Percentiles rank a stretch among this genome's conserved stretches.
Conservation (phyloP, 1,284 basidiomycete species). For the Trichosporon sp. region DNA sequence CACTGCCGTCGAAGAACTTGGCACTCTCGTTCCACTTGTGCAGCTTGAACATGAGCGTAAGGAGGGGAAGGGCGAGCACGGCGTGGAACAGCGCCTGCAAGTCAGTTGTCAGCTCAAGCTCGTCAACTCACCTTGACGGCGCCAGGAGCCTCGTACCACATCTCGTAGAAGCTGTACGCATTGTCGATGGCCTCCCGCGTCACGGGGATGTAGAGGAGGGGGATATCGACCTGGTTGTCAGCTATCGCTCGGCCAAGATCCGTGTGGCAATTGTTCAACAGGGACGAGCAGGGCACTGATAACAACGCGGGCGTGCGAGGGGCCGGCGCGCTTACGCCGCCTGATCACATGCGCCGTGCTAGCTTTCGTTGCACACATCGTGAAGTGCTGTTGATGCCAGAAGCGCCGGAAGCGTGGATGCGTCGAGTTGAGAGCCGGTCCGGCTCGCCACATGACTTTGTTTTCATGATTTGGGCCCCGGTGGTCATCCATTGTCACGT, state of each 20-base stretch:
- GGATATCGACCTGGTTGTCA: conserved; percentile 66
- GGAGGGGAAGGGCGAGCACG: conserved; percentile 66
- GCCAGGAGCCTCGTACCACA: conserved; percentile 81
- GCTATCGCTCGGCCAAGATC: too few relatives aligned
- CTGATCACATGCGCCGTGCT: not conserved
- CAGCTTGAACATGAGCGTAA: conserved; percentile 68
- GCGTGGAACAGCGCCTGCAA: conserved; percentile 71
- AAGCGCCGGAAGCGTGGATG: not conserved
- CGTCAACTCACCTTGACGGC: conserved; percentile 69
- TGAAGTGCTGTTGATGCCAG: not conserved
- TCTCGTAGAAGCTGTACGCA: conserved; percentile 78
- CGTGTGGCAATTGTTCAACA: not conserved
- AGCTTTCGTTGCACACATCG: not conserved
- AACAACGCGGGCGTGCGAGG: not conserved
- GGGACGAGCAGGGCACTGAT: not conserved
- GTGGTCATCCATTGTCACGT: not conserved
- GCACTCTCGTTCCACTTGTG: conserved; percentile 82
- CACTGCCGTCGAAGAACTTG: conserved; percentile 78
- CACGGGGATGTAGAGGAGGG: conserved; percentile 61
- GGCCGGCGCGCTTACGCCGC: not conserved
- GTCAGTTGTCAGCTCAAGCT: not conserved
- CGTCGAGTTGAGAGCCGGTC: not conserved
- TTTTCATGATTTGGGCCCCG: not conserved
- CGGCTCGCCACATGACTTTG: not conserved
- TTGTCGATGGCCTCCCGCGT: conserved; percentile 63